These are phyloP conservation scores for Xylariaceae sp. DNA, from an alignment of 2,329 filamentous ascomycete species.

Conservation along the genomic window DNA sequence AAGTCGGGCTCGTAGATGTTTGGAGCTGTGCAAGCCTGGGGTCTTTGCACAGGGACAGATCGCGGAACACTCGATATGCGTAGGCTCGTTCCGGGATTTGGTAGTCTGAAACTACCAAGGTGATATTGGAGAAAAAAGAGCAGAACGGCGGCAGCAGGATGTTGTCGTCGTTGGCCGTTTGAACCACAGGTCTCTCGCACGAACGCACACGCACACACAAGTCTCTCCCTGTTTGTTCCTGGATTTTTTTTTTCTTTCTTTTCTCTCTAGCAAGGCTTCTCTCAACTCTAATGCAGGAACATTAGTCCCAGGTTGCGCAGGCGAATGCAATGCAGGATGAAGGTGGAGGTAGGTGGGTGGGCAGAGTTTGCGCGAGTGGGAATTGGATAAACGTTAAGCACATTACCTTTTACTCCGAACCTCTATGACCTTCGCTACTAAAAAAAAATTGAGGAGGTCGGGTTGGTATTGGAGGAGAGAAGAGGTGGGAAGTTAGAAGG, in stretches of 20 bases:
- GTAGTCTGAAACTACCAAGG: slow-evolving; percentile 7
- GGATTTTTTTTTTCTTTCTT: slow-evolving; percentile 11
- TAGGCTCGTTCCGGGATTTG: slow-evolving; percentile 17
- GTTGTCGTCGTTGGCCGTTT: slow-evolving; percentile 29
- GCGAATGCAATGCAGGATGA: slow-evolving; percentile 26
- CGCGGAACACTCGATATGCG: slow-evolving; percentile 10
- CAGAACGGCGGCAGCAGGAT: slow-evolving; percentile 16
- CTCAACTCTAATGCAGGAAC: slow-evolving; percentile 35
- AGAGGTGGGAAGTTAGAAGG: slow-evolving; percentile 39
- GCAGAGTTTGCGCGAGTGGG: slow-evolving; percentile 31
- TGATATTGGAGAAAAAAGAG: slow-evolving; percentile 2
- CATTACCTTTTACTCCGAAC: slow-evolving; percentile 39
- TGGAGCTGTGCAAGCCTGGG: slow-evolving; percentile 7
- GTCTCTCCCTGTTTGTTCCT: slow-evolving; percentile 4
- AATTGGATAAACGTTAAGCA: slow-evolving; percentile 29
- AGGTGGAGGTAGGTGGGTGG: slow-evolving; percentile 21
- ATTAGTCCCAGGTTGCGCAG: slow-evolving; percentile 31
- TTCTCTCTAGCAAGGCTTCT: slow-evolving; percentile 17
- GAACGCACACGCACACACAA: slow-evolving; percentile 19
- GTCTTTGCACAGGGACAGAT: slow-evolving; percentile 8
- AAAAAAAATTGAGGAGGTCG: slow-evolving; percentile 42
- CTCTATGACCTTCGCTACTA: slow-evolving; percentile 33
- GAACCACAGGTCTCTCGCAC: slow-evolving; percentile 22
- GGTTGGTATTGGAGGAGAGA: slow-evolving; percentile 38
- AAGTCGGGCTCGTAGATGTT: slow-evolving; percentile 15